These are phyloP conservation scores for Suillus brevipes DNA, from an alignment of 768 basidiomycete genomes.

Conservation along the genomic window DNA sequence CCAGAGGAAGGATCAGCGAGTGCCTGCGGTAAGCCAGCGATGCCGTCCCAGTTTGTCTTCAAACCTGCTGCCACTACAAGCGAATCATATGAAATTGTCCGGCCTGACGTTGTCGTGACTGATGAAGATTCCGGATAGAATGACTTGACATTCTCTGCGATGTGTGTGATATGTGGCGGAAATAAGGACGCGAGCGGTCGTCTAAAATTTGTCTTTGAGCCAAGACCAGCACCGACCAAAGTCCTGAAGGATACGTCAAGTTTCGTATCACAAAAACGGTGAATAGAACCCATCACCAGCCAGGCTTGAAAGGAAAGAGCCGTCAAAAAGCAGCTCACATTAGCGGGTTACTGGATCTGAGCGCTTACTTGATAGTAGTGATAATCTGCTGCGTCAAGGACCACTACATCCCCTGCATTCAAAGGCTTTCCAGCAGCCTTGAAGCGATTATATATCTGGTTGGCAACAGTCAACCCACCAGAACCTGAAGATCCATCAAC, in stretches of 20 bases:
- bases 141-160: constrained; percentile 65
- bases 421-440: constrained; percentile 66
- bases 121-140: constrained; percentile 79
- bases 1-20: constrained; percentile 75
- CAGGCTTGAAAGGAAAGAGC: constrained; percentile 55
- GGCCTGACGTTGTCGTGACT: constrained; percentile 70
- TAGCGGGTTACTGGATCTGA: not conserved
- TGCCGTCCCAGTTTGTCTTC: constrained; percentile 78
- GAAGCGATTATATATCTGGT: constrained; percentile 85
- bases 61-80: constrained; percentile 90
- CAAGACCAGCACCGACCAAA: constrained; percentile 86
- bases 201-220: constrained; percentile 65
- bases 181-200: constrained; percentile 69
- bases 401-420: constrained; percentile 75
- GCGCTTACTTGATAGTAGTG: constrained; percentile 80
- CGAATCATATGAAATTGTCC: constrained; percentile 74
- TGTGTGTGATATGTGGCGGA: constrained; percentile 69
- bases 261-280: not conserved
- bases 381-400: constrained; percentile 77
- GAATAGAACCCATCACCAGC: constrained; percentile 63
- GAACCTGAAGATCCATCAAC: constrained; percentile 51
- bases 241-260: constrained; percentile 54
- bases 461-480: constrained; percentile 79
- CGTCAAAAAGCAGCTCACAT: not conserved
- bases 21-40: constrained; percentile 73